Conservation (phyloP, 2,329 filamentous ascomycete species). For the Pyrenophora tritici-repentis region DNA sequence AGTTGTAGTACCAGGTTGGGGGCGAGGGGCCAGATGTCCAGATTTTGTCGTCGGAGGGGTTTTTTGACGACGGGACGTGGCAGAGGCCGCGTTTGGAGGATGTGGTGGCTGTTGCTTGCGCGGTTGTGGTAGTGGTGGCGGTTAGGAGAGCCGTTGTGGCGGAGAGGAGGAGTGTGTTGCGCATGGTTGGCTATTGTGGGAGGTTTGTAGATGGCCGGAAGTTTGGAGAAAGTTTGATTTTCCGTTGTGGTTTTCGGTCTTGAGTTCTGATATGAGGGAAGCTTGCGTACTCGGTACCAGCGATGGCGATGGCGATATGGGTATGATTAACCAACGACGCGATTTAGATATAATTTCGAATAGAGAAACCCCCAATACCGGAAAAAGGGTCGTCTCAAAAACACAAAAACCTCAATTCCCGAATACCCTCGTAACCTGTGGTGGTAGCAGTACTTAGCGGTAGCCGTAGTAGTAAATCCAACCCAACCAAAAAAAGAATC, state of each 20-base stretch:
- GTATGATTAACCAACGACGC: too few relatives aligned
- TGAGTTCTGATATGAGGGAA: neutral
- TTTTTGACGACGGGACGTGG: constrained; percentile 63
- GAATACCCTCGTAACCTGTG: too few relatives aligned
- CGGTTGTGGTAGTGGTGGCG: constrained; percentile 8
- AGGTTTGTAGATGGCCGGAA: neutral
- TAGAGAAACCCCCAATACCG: too few relatives aligned
- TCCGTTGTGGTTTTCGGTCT: neutral
- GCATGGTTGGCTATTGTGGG: constrained; percentile 5
- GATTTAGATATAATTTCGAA: too few relatives aligned
- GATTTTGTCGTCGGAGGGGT: constrained; percentile 66
- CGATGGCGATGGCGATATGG: too few relatives aligned
- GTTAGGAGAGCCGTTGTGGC: constrained; percentile 8
- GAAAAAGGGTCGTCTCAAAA: too few relatives aligned
- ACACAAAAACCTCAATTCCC: too few relatives aligned
- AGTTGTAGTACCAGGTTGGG: constrained; percentile 88
- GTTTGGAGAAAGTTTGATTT: neutral
- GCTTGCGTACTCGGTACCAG: too few relatives aligned
- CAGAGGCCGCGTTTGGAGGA: constrained; percentile 73
- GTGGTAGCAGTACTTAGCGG: too few relatives aligned
- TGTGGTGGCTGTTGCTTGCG: constrained; percentile 46
- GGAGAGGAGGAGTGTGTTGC: constrained; percentile 1
- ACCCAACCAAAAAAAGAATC: too few relatives aligned
- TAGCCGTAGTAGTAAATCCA: too few relatives aligned
- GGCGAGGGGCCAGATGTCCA: constrained; percentile 63